Conservation (phyloP, 2,329 filamentous ascomycete genomes). For the Aspergillus pseudotamarii region DNA sequence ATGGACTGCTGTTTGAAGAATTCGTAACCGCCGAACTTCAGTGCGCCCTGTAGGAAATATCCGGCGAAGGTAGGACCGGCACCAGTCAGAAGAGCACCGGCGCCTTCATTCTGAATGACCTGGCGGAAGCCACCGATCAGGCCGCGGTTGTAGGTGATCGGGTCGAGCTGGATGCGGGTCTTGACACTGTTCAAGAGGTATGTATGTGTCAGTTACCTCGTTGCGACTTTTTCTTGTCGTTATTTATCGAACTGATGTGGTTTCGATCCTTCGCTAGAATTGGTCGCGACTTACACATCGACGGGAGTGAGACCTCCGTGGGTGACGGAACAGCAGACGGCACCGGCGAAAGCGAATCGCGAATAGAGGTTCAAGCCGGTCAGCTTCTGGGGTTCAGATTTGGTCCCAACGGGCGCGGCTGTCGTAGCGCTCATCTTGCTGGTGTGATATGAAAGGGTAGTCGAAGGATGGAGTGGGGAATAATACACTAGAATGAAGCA, state of each 20-base stretch:
- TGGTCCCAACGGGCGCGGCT: background rate
- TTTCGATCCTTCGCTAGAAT: background rate
- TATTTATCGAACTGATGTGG: background rate
- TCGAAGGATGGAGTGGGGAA: background rate
- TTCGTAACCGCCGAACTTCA: conserved; percentile 95
- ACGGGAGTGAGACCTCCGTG: conserved; percentile 96
- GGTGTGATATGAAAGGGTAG: background rate
- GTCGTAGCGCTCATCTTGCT: background rate
- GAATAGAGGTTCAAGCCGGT: conserved; percentile 78
- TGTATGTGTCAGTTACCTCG: conserved; percentile 16
- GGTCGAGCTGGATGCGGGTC: conserved; percentile 93
- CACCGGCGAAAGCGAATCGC: conserved; percentile 94
- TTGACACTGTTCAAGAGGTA: conserved; percentile 69
- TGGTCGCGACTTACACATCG: conserved; percentile 81
- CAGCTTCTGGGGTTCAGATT: conserved; percentile 45
- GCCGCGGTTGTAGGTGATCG: conserved; percentile 83
- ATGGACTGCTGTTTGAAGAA: conserved; percentile 94
- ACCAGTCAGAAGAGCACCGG: conserved; percentile 82
- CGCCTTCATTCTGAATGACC: conserved; percentile 81
- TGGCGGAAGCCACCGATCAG: conserved; percentile 84
- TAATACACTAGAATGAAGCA: background rate
- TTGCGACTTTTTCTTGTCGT: too few species aligned
- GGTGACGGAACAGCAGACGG: conserved; percentile 96
- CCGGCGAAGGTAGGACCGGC: conserved; percentile 82
- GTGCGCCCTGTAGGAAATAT: conserved; percentile 91